A percentile compares a stretch with the other conserved stretches of the same genome.
phyloP scores from a whole-genome alignment of 2,329 filamentous ascomycete genomes.

The Lasiodiplodia gonubiensis region DNA sequence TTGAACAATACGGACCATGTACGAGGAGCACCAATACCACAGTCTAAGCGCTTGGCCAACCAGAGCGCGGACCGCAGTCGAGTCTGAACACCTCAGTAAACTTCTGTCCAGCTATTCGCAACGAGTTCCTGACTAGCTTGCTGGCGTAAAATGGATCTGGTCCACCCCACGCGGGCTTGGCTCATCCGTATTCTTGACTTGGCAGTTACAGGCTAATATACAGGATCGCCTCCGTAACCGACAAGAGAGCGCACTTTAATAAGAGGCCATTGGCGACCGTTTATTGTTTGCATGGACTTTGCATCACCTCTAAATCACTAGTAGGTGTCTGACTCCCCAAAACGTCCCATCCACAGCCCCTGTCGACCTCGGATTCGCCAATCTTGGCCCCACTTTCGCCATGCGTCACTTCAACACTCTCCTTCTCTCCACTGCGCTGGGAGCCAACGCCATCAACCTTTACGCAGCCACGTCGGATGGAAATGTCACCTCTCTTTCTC shows the following conservation, averaged over 20 bases:
- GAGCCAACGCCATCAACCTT: slow-evolving; percentile 8
- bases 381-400: background rate
- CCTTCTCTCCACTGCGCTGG: background rate
- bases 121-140: background rate
- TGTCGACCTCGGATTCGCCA: background rate
- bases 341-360: background rate
- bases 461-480: slow-evolving; percentile 18
- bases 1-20: background rate
- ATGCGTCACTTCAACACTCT: slow-evolving; percentile 1
- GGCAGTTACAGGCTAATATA: slow-evolving; percentile 26
- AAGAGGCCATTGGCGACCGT: background rate
- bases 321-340: background rate
- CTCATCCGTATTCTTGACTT: slow-evolving; percentile 19
- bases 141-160: background rate
- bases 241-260: background rate
- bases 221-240: slow-evolving; percentile 9
- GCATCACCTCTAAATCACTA: background rate
- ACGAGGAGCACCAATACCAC: background rate
- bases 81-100: background rate
- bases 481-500: slow-evolving; percentile 12
- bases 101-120: background rate
- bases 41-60: slow-evolving; percentile 1
- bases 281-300: background rate
- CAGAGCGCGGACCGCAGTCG: background rate
- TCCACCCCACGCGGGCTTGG: slow-evolving; percentile 6